A percentile compares a stretch with the other conserved stretches of the same genome.
Evolutionary conservation across 1,284 basidiomycete genomes (phyloP).

Genomic region (Uromyces viciae-fabae): DNA sequence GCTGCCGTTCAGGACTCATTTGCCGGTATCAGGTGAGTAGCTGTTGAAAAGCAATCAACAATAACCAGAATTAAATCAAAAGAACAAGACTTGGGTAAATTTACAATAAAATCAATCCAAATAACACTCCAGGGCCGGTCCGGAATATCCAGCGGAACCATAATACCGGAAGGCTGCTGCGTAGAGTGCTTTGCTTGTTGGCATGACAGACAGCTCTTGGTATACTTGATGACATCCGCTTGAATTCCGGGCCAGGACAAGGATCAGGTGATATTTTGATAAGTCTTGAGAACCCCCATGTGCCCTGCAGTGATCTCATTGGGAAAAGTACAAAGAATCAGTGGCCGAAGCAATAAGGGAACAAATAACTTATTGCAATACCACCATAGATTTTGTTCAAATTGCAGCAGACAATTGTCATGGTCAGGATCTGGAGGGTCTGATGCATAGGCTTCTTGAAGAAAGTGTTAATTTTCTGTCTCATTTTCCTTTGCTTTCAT

Average conservation of each 20-base stretch:
- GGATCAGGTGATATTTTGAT: no score
- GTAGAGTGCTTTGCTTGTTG: background rate
- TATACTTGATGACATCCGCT: background rate
- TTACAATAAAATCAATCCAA: slow-evolving; percentile 59
- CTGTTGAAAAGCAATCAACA: slow-evolving; percentile 58
- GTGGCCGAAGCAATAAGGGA: background rate
- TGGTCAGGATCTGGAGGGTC: no score
- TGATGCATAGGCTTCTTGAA: no score
- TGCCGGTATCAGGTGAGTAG: slow-evolving; percentile 53
- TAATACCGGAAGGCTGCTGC: slow-evolving; percentile 50
- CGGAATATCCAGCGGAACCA: slow-evolving; percentile 55
- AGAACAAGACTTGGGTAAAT: slow-evolving; percentile 56
- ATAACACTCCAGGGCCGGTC: slow-evolving; percentile 56
- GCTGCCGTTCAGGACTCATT: background rate
- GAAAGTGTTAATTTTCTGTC: no score
- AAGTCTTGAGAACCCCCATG: background rate
- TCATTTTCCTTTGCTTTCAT: no score
- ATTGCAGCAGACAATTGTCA: no score
- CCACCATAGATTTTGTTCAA: background rate
- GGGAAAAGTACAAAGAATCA: background rate
- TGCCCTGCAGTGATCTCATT: background rate
- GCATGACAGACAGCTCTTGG: background rate
- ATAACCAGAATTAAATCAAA: slow-evolving; percentile 57
- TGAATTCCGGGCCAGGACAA: background rate
- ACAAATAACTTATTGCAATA: no score